Conservation (phyloP, 257 asterid genomes). For the Capsicum rhomboideum region DNA sequence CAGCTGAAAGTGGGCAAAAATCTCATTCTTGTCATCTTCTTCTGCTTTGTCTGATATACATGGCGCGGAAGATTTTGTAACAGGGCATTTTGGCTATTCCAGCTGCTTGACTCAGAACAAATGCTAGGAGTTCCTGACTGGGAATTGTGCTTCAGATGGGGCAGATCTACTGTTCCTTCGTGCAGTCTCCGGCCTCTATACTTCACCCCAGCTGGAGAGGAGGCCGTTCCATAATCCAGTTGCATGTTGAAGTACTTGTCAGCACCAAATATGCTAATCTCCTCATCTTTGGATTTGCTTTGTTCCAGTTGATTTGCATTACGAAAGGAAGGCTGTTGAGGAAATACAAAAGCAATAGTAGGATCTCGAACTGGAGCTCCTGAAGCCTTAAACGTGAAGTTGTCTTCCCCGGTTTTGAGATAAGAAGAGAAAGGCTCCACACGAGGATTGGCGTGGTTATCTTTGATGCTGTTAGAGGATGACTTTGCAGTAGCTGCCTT, state of each 20-base stretch:
- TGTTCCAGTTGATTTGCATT: background rate
- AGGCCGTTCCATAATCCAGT: conserved; percentile 23
- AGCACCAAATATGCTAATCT: conserved; percentile 66
- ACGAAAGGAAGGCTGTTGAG: conserved; percentile 8
- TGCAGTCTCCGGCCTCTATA: background rate
- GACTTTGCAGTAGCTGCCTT: conserved; percentile 16
- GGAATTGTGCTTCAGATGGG: background rate
- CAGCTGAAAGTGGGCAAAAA: conserved; percentile 44
- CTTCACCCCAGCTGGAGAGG: background rate
- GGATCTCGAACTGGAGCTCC: conserved; percentile 43
- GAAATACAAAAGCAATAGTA: conserved; percentile 28
- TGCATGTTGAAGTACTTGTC: conserved; percentile 79
- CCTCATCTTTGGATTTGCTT: conserved; percentile 28
- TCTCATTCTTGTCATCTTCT: conserved; percentile 22
- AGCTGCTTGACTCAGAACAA: conserved; percentile 44
- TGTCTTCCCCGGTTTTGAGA: conserved; percentile 34
- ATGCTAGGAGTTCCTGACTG: conserved; percentile 33
- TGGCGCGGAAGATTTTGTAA: conserved; percentile 3
- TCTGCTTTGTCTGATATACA: conserved; percentile 26
- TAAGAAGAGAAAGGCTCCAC: conserved; percentile 29
- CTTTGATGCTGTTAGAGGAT: conserved; percentile 19
- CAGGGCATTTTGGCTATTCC: conserved; percentile 41
- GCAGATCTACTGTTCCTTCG: background rate
- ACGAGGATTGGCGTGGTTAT: conserved; percentile 13
- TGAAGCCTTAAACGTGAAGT: conserved; percentile 32